phyloP scores from a whole-genome alignment of 495 filamentous ascomycete genomes.

The Umbilicaria muhlenbergii region DNA sequence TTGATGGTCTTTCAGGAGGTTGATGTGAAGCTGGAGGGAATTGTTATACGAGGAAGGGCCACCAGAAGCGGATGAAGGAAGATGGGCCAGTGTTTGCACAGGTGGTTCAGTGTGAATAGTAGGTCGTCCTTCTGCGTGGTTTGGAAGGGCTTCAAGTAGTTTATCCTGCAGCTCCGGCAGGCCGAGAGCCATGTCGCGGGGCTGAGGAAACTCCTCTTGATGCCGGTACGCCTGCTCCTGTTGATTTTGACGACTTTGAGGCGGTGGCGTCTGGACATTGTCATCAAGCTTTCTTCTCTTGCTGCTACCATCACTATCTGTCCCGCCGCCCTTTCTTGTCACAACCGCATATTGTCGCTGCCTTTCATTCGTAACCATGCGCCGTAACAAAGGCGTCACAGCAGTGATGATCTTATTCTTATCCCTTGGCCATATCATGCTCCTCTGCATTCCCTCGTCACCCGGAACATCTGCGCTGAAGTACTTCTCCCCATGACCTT shows the following conservation, averaged over 20 bases:
- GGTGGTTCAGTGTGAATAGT: constrained; percentile 3
- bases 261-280: constrained; percentile 13
- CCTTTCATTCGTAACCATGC: constrained; percentile 51
- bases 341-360: constrained; percentile 46
- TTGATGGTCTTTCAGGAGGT: constrained; percentile 26
- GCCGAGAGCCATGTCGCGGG: too few species aligned
- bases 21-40: constrained; percentile 23
- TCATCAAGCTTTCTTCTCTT: constrained; percentile 28
- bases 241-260: constrained; percentile 10
- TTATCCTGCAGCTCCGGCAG: too few species aligned
- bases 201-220: too few species aligned
- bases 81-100: constrained; percentile 1
- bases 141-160: too few species aligned
- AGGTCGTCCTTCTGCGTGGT: too few species aligned
- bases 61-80: background rate
- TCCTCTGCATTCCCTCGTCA: constrained; percentile 26
- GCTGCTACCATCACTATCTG: constrained; percentile 17
- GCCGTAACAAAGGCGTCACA: constrained; percentile 40
- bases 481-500: constrained; percentile 39
- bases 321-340: constrained; percentile 33
- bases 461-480: constrained; percentile 31
- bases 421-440: constrained; percentile 39
- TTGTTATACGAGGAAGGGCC: background rate
- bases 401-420: constrained; percentile 39
- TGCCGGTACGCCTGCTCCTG: constrained; percentile 1